phyloP scores from a whole-genome alignment of 768 basidiomycete species.

The Myochromella boudieri region DNA sequence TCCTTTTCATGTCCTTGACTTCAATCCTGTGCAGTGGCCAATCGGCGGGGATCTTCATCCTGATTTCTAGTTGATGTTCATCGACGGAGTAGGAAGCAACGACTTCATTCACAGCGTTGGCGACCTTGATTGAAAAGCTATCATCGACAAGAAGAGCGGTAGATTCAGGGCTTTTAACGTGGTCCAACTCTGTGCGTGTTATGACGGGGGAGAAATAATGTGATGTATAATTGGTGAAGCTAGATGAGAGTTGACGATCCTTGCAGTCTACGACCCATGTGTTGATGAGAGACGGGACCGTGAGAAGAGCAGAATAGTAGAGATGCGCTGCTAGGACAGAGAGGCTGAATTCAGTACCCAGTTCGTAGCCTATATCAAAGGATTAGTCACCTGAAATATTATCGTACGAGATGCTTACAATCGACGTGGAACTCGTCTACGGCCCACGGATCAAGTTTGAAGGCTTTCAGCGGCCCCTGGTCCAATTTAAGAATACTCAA shows the following conservation, averaged over 20 bases:
- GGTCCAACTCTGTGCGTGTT: constrained; percentile 78
- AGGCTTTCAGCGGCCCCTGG: constrained; percentile 58
- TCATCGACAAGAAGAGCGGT: constrained; percentile 68
- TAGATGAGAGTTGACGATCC: constrained; percentile 81
- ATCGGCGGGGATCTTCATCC: constrained; percentile 80
- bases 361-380: constrained; percentile 55
- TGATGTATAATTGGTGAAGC: constrained; percentile 77
- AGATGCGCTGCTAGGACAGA: constrained; percentile 80
- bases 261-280: constrained; percentile 86
- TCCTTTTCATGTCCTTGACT: constrained; percentile 77
- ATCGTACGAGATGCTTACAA: constrained; percentile 40
- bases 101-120: constrained; percentile 73
- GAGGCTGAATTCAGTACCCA: constrained; percentile 48
- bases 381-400: not conserved
- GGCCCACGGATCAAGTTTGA: constrained; percentile 84
- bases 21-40: constrained; percentile 91
- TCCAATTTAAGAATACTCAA: constrained; percentile 69
- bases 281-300: constrained; percentile 83
- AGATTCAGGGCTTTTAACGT: constrained; percentile 57
- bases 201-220: constrained; percentile 88
- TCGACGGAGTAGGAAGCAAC: constrained; percentile 85
- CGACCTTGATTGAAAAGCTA: constrained; percentile 77
- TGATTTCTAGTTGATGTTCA: constrained; percentile 91
- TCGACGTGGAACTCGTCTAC: constrained; percentile 83
- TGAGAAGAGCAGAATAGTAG: constrained; percentile 83